Evolutionary conservation across 345 rosid species (phyloP).

Genomic region (Clarkia xantiana): DNA sequence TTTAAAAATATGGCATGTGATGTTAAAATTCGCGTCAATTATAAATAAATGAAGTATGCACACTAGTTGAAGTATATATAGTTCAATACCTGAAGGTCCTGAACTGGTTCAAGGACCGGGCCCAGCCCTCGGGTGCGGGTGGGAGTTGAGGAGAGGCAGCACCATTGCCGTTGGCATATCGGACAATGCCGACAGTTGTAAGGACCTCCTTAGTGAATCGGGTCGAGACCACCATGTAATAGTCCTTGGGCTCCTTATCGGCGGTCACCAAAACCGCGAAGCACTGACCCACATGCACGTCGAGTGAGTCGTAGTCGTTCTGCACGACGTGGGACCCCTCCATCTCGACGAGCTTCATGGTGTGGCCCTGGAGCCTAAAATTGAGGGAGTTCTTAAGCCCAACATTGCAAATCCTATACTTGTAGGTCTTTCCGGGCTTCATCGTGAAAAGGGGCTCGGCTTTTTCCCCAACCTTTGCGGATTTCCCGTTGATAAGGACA

Average conservation of each 20-base stretch:
- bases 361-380: slow-evolving; percentile 21
- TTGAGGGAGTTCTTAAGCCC: slow-evolving; percentile 14
- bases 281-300: slow-evolving; percentile 24
- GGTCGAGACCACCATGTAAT: slow-evolving; percentile 22
- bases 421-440: slow-evolving; percentile 18
- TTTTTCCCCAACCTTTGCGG: slow-evolving; percentile 3
- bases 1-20: too few species aligned
- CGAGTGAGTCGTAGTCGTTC: slow-evolving; percentile 17
- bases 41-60: too few species aligned
- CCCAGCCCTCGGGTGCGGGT: slow-evolving; percentile 17
- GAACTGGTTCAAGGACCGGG: slow-evolving; percentile 18
- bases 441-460: slow-evolving; percentile 13
- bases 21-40: too few species aligned
- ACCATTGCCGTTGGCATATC: slow-evolving; percentile 9
- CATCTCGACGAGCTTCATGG: slow-evolving; percentile 17
- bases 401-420: slow-evolving; percentile 14
- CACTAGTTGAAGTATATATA: too few species aligned
- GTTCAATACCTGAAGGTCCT: slow-evolving; percentile 6
- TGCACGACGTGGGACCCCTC: slow-evolving; percentile 26
- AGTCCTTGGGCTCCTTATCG: slow-evolving; percentile 14
- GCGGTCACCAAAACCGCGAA: slow-evolving; percentile 20
- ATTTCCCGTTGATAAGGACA: slow-evolving; percentile 13
- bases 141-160: slow-evolving; percentile 14
- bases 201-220: slow-evolving; percentile 14
- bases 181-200: slow-evolving; percentile 10